A percentile compares a stretch with the other conserved stretches of the same genome.
These are phyloP conservation scores for Cyclostephanos invisitatus DNA, from an alignment of 108 stramenopile species.

Conservation along the genomic window DNA sequence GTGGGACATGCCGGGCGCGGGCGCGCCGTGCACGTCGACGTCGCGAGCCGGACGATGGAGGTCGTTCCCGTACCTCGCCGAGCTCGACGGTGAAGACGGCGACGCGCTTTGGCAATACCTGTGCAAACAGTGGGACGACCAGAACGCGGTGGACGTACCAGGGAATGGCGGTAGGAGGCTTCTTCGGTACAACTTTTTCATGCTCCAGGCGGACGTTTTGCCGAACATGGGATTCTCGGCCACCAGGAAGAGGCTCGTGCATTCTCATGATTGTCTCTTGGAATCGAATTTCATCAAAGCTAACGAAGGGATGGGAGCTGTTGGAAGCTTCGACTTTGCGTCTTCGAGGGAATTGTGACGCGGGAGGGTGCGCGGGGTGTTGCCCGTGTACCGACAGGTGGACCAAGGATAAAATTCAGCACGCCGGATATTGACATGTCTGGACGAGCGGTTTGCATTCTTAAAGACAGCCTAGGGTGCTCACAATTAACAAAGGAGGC, in stretches of 20 bases:
- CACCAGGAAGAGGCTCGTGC: slow-evolving; percentile 78
- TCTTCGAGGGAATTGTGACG: slow-evolving; percentile 25
- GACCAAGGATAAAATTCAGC: no score
- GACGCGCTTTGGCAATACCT: slow-evolving; percentile 81
- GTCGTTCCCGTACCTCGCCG: slow-evolving; percentile 83
- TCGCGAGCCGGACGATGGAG: slow-evolving; percentile 83
- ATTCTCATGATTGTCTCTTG: slow-evolving; percentile 68
- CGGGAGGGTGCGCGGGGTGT: neutral
- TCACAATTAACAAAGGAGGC: no score
- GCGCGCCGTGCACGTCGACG: slow-evolving; percentile 83
- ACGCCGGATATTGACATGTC: no score
- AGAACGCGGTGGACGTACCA: slow-evolving; percentile 50
- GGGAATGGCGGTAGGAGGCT: slow-evolving; percentile 55
- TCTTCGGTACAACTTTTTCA: slow-evolving; percentile 79
- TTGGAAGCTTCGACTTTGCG: slow-evolving; percentile 5
- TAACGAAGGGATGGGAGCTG: neutral
- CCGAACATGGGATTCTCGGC: slow-evolving; percentile 86
- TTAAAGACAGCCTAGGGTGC: no score
- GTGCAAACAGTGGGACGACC: slow-evolving; percentile 79
- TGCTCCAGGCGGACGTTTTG: slow-evolving; percentile 84
- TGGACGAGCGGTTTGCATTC: no score
- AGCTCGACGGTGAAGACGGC: slow-evolving; percentile 73
- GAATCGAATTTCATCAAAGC: slow-evolving; percentile 25
- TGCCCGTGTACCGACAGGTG: no score
- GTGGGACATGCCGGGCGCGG: slow-evolving; percentile 82